Evolutionary conservation across 169 alveolate genomes (phyloP).

Genomic region (Eimeria acervulina): DNA sequence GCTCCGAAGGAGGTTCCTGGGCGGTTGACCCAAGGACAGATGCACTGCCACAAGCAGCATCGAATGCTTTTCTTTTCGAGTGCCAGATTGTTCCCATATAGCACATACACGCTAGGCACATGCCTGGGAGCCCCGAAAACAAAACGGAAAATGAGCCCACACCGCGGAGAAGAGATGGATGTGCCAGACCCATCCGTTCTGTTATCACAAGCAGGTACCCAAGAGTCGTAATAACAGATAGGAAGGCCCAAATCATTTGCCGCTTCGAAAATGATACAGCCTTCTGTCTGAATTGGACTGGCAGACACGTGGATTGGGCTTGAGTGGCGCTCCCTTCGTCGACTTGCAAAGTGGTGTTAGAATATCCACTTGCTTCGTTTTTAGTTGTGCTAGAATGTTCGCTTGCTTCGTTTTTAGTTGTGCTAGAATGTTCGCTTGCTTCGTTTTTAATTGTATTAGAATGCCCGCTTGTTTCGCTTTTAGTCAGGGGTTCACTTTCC

Average conservation of each 20-base stretch:
- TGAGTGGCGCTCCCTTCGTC: background rate
- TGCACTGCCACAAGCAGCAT: background rate
- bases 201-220: constrained; percentile 31
- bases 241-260: background rate
- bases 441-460: background rate
- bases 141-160: background rate
- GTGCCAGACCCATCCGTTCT: constrained; percentile 25
- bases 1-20: background rate
- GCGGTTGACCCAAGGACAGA: background rate
- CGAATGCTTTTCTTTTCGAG: too few relatives aligned
- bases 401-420: background rate
- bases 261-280: background rate
- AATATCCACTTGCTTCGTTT: background rate
- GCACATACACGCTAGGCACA: constrained; percentile 29
- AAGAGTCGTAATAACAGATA: background rate
- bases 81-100: background rate
- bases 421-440: background rate
- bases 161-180: background rate
- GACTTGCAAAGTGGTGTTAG: background rate
- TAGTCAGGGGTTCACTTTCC: background rate
- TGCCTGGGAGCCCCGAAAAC: constrained; percentile 28
- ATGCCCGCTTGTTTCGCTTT: background rate
- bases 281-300: background rate
- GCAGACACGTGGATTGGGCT: background rate
- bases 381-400: background rate